Percentiles rank a stretch among this genome's conserved stretches.
phyloP scores from a whole-genome alignment of 176 grass and related monocot species.

The Raddia guianensis region DNA sequence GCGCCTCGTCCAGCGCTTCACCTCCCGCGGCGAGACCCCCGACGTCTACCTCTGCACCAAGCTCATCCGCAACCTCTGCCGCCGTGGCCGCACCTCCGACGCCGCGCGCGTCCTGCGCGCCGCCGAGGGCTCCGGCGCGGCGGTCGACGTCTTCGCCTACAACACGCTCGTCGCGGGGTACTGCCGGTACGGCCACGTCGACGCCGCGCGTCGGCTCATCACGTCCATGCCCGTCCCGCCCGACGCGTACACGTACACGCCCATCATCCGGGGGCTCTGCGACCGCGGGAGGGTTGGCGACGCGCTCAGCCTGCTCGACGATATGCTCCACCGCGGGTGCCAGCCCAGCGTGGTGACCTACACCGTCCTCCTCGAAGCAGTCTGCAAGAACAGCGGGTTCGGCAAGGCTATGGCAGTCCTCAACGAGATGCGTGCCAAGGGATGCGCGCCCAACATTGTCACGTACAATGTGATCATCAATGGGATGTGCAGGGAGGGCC shows the following conservation, averaged over 20 bases:
- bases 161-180: slow-evolving; percentile 57
- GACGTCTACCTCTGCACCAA: slow-evolving; percentile 69
- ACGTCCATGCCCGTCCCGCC: slow-evolving; percentile 53
- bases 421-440: slow-evolving; percentile 66
- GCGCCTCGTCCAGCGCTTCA: slow-evolving; percentile 49
- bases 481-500: slow-evolving; percentile 65
- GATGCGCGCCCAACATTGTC: slow-evolving; percentile 64
- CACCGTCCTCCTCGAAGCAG: slow-evolving; percentile 66
- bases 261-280: slow-evolving; percentile 64
- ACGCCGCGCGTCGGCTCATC: slow-evolving; percentile 53
- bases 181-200: slow-evolving; percentile 54
- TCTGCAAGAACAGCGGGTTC: slow-evolving; percentile 56
- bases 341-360: slow-evolving; percentile 67
- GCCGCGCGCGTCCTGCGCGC: slow-evolving; percentile 59
- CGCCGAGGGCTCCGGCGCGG: slow-evolving; percentile 40
- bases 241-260: slow-evolving; percentile 72
- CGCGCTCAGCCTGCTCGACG: slow-evolving; percentile 55
- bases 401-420: slow-evolving; percentile 54
- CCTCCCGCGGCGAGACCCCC: slow-evolving; percentile 46
- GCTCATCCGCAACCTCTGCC: slow-evolving; percentile 68
- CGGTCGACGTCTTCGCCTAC: slow-evolving; percentile 59
- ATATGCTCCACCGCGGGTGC: slow-evolving; percentile 57
- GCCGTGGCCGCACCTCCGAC: slow-evolving; percentile 58
- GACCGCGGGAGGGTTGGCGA: slow-evolving; percentile 51
- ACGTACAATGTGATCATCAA: slow-evolving; percentile 77